Percentiles rank a stretch among this genome's conserved stretches.
Conservation (phyloP, 192 early-diverging fungal genomes). For the Phycomyces nitens region DNA sequence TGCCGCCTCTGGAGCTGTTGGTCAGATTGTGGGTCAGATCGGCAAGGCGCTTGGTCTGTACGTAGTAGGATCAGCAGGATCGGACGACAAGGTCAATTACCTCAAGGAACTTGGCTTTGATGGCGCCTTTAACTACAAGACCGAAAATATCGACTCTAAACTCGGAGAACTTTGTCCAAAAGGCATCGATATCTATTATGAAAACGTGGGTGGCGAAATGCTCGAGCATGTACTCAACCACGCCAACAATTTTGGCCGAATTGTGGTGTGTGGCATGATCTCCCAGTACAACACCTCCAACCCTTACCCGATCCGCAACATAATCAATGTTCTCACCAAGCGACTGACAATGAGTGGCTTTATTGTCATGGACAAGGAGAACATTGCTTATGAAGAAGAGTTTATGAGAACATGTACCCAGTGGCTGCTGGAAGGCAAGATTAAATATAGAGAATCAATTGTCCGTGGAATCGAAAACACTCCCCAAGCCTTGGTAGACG, state of each 20-base stretch:
- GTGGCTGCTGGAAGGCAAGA: conserved; percentile 55
- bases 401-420: conserved; percentile 54
- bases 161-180: conserved; percentile 64
- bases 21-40: conserved; percentile 70
- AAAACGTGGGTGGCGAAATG: conserved; percentile 77
- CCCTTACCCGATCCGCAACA: conserved; percentile 54
- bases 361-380: conserved; percentile 44
- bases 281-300: conserved; percentile 60
- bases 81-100: conserved; percentile 79
- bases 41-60: conserved; percentile 68
- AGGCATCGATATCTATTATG: conserved; percentile 87
- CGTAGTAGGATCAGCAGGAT: conserved; percentile 81
- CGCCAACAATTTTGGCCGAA: conserved; percentile 62
- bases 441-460: conserved; percentile 55
- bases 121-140: conserved; percentile 92
- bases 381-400: conserved; percentile 40
- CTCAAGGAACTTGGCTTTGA: conserved; percentile 70
- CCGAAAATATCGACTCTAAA: conserved; percentile 42
- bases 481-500: conserved; percentile 51
- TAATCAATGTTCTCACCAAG: conserved; percentile 51
- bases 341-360: conserved; percentile 62
- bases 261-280: conserved; percentile 72
- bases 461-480: conserved; percentile 63
- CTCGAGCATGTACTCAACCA: conserved; percentile 66
- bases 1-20: conserved; percentile 74